Conservation (phyloP, 148 eudicot genomes). For the Talinum fruticosum region DNA sequence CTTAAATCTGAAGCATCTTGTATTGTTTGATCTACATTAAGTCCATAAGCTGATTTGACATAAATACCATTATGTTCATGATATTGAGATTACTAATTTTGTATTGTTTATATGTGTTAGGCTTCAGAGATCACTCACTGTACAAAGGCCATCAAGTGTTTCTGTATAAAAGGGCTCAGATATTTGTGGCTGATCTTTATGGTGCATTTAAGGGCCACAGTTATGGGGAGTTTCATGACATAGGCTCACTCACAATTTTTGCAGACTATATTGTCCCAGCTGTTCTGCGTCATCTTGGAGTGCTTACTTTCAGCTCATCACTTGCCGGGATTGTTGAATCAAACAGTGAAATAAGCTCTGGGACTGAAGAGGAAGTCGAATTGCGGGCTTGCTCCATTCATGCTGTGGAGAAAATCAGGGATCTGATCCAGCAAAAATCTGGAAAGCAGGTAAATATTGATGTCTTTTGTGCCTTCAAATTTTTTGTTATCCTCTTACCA, state of each 20-base stretch:
- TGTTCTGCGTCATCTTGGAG: conserved; percentile 75
- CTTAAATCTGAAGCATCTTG: neutral
- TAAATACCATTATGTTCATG: neutral
- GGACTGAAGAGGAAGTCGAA: conserved; percentile 85
- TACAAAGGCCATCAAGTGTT: conserved; percentile 89
- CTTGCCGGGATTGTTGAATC: conserved; percentile 48
- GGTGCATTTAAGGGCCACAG: conserved; percentile 83
- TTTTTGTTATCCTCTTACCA: neutral
- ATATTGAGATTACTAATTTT: neutral
- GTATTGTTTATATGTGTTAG: conserved; percentile 25
- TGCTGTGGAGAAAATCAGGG: conserved; percentile 77
- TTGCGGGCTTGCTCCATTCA: conserved; percentile 75
- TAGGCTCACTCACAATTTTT: conserved; percentile 66
- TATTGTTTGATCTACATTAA: neutral
- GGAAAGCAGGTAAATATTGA: conserved; percentile 57
- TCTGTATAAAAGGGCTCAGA: conserved; percentile 84
- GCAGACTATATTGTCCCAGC: conserved; percentile 94
- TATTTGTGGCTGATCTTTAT: conserved; percentile 82
- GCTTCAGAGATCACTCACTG: conserved; percentile 89
- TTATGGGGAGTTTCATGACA: conserved; percentile 75
- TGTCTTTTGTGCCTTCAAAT: neutral
- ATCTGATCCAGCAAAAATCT: conserved; percentile 45
- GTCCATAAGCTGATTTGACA: neutral
- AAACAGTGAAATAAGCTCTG: conserved; percentile 51
- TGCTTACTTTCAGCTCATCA: conserved; percentile 54